Conservation (phyloP, 2,329 filamentous ascomycete genomes). For the Colletotrichum sp. region DNA sequence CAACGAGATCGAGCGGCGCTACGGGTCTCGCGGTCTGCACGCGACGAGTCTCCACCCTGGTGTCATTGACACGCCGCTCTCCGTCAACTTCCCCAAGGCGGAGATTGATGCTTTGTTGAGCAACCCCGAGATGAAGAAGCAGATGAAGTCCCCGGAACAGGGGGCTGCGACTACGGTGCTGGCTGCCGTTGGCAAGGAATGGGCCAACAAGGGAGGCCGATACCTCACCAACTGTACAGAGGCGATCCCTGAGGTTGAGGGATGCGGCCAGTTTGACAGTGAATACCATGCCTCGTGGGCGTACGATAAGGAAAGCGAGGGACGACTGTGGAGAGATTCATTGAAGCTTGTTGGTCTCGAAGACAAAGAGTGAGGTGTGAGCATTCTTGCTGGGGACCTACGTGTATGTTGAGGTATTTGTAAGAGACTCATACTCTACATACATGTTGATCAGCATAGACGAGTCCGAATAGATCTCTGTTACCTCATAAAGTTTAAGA, state of each 20-base stretch:
- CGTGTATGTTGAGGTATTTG: too few species aligned
- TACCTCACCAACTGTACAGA: constrained; percentile 47
- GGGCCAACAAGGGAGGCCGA: constrained; percentile 48
- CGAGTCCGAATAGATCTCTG: background rate
- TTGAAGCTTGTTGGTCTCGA: background rate
- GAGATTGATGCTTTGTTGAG: background rate
- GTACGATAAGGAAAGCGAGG: background rate
- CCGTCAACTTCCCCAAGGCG: background rate
- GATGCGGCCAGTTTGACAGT: background rate
- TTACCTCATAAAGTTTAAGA: background rate
- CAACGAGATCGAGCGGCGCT: constrained; percentile 52
- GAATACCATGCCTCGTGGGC: background rate
- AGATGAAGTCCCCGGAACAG: constrained; percentile 35
- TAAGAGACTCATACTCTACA: too few species aligned
- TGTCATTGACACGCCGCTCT: background rate
- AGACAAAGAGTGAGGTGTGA: background rate
- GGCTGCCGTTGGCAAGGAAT: constrained; percentile 44
- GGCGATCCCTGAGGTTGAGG: background rate
- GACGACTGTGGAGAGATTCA: background rate
- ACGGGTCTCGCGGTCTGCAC: constrained; percentile 30
- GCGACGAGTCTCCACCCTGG: constrained; percentile 23
- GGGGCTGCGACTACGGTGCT: constrained; percentile 53
- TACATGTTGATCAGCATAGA: background rate
- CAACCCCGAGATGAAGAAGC: background rate
- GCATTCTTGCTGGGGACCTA: too few species aligned